Evolutionary conservation across 2,329 filamentous ascomycete genomes (phyloP), one percentile per base, ranked within the genome.

Genomic region (Xylariaceae sp.): DNA sequence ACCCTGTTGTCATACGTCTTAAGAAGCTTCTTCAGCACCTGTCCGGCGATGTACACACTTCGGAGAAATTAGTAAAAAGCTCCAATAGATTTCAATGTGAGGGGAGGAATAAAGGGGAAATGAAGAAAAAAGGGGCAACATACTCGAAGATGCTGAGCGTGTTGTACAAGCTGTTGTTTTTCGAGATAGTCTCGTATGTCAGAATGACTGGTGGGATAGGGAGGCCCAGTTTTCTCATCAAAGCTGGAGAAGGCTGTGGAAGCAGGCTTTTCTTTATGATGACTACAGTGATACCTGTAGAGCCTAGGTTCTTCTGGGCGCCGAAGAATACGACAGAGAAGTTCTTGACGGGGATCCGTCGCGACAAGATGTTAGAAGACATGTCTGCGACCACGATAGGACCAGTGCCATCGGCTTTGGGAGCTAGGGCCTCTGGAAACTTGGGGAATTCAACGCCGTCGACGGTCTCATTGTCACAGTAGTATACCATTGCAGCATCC

Each of bases 151-250:
- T 96, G 64, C 90, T 92, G 11, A 97, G 76, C 0, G 93, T 97
- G 73, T 97, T 97, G 76, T 97, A 97, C 28, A 97, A 79, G 62
- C 88, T 94, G 75, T 96, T 94, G 75, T 95, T 95, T 78, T 95
- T 95, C 39, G 89, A 87, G 60, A 94, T 87, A 0, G 83, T 90
- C 56, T 90, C 86, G 66, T 93, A 97, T 58, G 89, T 83, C 44
- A 97, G 75, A 41, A 97, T 82, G 16, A 89, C 82, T 2, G 93
- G 91, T 0, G 87, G 84, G 39, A 94, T 81, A 1, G 89, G 84
- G n/a, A 96, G 75, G 17, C 82, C 84, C 10, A 97, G 81, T 54
- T 85, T 78, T 53, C 91, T 81, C 65, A 97, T 75, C 44, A 96
- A 75, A 5, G 80, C 74, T 1, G 88, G 75, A 7, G 85, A 76